Evolutionary conservation across 257 asterid species (phyloP).

Genomic region (Salvia rosmarinus): DNA sequence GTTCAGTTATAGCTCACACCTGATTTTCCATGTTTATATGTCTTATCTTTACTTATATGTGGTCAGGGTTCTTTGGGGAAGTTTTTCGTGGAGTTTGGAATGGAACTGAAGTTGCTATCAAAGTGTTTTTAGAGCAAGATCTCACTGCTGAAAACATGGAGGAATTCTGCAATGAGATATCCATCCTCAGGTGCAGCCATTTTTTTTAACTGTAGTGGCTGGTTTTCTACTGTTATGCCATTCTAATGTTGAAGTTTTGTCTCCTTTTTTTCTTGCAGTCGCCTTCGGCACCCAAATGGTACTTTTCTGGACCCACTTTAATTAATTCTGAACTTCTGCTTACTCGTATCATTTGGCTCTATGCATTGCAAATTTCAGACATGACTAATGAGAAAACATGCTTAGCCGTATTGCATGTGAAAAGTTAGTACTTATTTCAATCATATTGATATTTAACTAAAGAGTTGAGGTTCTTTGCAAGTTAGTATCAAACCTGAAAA

Average conservation of each 20-base stretch:
- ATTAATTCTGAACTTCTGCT: conserved; percentile 8
- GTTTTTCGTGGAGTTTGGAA: conserved; percentile 98
- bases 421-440: not conserved
- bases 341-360: conserved; percentile 14
- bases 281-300: conserved; percentile 99
- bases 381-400: not conserved
- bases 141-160: conserved; percentile 98
- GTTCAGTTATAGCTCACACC: conserved; percentile 24
- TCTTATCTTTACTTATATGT: conserved; percentile 14
- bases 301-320: conserved; percentile 46
- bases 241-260: conserved; percentile 43
- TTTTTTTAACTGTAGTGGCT: conserved; percentile 12
- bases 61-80: conserved; percentile 94
- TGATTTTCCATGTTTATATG: conserved; percentile 15
- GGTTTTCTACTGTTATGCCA: conserved; percentile 29
- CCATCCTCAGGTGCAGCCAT: conserved; percentile 77
- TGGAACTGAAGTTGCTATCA: conserved; percentile 97
- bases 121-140: conserved; percentile 97
- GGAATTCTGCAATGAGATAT: conserved; percentile 96
- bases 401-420: conserved; percentile 1
- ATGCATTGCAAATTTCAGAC: conserved; percentile 7
- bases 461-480: conserved; percentile 14
- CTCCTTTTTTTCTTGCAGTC: conserved; percentile 64
- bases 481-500: not conserved
- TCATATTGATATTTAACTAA: conserved; percentile 15